A percentile compares a stretch with the other conserved stretches of the same genome.
phyloP scores from a whole-genome alignment of 345 rosid genomes.

The Trapa incisa region DNA sequence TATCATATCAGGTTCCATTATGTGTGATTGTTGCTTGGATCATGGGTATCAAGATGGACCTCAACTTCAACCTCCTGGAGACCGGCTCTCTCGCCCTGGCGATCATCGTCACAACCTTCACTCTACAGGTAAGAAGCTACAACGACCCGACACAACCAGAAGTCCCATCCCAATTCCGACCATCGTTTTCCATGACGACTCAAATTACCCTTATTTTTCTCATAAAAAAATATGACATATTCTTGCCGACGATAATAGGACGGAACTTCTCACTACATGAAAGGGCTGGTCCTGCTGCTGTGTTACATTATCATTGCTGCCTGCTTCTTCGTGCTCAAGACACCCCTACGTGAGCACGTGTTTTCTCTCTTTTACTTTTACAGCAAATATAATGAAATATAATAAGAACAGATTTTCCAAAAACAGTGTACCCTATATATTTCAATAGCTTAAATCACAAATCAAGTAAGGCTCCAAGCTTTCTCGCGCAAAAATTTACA shows the following conservation, averaged over 20 bases:
- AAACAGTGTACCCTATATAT: no score
- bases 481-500: no score
- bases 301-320: constrained; percentile 62
- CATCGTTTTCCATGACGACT: no score
- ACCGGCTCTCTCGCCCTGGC: constrained; percentile 68
- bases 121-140: constrained; percentile 65
- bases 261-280: constrained; percentile 88
- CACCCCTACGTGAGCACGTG: constrained; percentile 33
- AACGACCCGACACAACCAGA: no score
- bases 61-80: constrained; percentile 66
- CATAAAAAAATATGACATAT: neutral
- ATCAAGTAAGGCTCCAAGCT: no score
- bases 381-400: no score
- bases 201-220: no score
- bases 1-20: constrained; percentile 49
- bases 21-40: constrained; percentile 62
- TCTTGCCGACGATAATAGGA: constrained; percentile 29
- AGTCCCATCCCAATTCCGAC: no score
- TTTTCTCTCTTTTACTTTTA: neutral
- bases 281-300: constrained; percentile 55
- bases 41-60: constrained; percentile 75
- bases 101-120: constrained; percentile 53
- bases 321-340: constrained; percentile 52
- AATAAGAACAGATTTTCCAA: no score
- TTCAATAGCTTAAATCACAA: no score